These are phyloP conservation scores for Alternaria hordeiaustralica DNA, from an alignment of 2,329 filamentous ascomycete species.

Conservation along the genomic window DNA sequence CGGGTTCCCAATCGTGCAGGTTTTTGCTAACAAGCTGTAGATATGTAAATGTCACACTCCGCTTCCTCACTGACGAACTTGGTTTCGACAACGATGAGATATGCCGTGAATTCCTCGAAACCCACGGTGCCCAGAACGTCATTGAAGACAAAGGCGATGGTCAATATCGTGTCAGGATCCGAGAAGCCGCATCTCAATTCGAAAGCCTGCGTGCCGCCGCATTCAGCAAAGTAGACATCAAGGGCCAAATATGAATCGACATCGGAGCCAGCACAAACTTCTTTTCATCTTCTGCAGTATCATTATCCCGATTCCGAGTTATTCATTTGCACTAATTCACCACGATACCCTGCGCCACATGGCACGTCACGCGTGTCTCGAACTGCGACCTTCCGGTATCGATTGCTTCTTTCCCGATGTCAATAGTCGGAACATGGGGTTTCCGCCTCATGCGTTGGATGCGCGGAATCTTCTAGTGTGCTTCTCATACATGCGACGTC, in stretches of 20 bases:
- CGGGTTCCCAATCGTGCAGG: too few species aligned
- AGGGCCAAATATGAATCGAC: constrained; percentile 84
- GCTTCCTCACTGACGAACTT: constrained; percentile 94
- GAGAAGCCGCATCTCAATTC: constrained; percentile 69
- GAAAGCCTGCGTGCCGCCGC: constrained; percentile 75
- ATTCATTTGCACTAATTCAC: constrained; percentile 17
- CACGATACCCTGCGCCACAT: constrained; percentile 32
- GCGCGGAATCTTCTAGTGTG: constrained; percentile 39
- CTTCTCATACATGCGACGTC: constrained; percentile 36
- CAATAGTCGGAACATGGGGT: constrained; percentile 39
- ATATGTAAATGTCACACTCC: constrained; percentile 88
- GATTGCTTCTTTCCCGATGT: constrained; percentile 29
- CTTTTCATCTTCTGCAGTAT: constrained; percentile 8
- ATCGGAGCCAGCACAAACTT: constrained; percentile 10
- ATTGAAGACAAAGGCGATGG: constrained; percentile 74
- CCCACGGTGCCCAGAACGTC: constrained; percentile 76
- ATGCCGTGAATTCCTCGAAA: constrained; percentile 87
- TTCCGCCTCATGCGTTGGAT: constrained; percentile 40
- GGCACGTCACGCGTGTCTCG: constrained; percentile 33
- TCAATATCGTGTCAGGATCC: constrained; percentile 59
- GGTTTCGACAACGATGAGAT: constrained; percentile 93
- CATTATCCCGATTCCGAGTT: constrained; percentile 12
- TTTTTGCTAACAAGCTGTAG: constrained; percentile 65
- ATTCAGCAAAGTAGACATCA: constrained; percentile 91
- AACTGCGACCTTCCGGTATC: constrained; percentile 31